Base-by-base conservation (phyloP, 495 filamentous ascomycete species). In the Annulohypoxylon moriforme region DNA sequence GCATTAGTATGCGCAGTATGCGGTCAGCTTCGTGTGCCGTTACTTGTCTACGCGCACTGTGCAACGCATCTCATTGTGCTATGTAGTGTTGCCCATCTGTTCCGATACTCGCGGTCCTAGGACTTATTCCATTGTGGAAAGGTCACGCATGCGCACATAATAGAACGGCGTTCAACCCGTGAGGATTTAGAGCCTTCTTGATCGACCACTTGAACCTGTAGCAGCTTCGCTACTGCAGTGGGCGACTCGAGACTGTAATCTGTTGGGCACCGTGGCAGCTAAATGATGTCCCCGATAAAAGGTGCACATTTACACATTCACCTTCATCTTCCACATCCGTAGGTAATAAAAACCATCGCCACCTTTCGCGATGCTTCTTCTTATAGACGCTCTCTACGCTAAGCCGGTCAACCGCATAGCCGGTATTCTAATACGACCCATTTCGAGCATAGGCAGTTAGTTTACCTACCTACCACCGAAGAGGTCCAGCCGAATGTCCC, bases 1-100 rank as follows among this genome's bases (percentile, higher is more conserved):
- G 71, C 71, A 73, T 62, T 69, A 73, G 70, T 50, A 16, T 9
- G 60, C 38, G 6, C 14, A 58, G 13, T 24, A 56, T 57, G 50
- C 34, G 44, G 60, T 56, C 49, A 56, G 65, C 60, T 68, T 73
- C 33, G 47, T 69, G 46, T 42, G 49, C 47, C 55, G 38, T 36
- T 56, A 58, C 63, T 68, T 9, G 14, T 50, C 22, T 56, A 24
- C 3, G 36, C 47, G 42, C 69, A 72, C 69, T 72, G 64, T 68
- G 33, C 47, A 63, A 47, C 33, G 53, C 34, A 57, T 27, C 47
- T 20, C 22, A 60, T 25, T 31, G 57, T n/a, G 33, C 33, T 36
- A 36, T 60, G 33, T 31, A 24, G n/a, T 47, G 34, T 31, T 49
- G n/a, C 55, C 40, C 46, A 25, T 61, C 18, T 50, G 40, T 60